Evolutionary conservation across 164 flowering plant species (phyloP).

Genomic region (Paratinospora sagittata): DNA sequence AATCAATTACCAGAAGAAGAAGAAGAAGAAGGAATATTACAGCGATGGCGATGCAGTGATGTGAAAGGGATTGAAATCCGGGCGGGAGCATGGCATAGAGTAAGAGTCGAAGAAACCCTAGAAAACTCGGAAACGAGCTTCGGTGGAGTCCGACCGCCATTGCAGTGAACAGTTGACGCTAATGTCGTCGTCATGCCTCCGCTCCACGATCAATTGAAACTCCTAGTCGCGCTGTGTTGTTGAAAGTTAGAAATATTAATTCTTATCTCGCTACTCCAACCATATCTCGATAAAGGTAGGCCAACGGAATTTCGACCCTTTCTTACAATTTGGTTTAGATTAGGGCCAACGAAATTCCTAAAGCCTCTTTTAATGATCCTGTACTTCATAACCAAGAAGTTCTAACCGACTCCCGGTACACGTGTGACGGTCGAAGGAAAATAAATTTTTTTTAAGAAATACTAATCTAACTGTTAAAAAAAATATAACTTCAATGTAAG

Average conservation of each 20-base stretch:
- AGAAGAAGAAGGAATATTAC: not conserved
- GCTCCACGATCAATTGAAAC: not conserved
- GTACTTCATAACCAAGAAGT: no score
- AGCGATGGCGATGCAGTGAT: not conserved
- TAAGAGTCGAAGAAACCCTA: slow-evolving; percentile 14
- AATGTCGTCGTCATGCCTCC: not conserved
- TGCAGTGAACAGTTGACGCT: not conserved
- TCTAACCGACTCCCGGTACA: no score
- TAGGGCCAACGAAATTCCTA: not conserved
- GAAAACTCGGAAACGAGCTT: not conserved
- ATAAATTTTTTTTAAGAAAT: no score
- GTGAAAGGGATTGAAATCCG: not conserved
- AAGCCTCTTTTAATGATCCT: no score
- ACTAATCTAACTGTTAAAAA: no score
- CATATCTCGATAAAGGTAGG: not conserved
- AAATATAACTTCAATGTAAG: no score
- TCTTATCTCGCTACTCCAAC: not conserved
- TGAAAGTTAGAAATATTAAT: no score
- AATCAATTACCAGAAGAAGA: slow-evolving; percentile 2
- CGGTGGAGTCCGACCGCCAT: slow-evolving; percentile 4
- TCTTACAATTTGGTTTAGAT: no score
- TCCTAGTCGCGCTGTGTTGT: not conserved
- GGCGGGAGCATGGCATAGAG: not conserved
- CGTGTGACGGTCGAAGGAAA: no score
- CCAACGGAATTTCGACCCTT: not conserved